Conservation (phyloP, 208 protist species). For the Trypanosoma scelopori region DNA sequence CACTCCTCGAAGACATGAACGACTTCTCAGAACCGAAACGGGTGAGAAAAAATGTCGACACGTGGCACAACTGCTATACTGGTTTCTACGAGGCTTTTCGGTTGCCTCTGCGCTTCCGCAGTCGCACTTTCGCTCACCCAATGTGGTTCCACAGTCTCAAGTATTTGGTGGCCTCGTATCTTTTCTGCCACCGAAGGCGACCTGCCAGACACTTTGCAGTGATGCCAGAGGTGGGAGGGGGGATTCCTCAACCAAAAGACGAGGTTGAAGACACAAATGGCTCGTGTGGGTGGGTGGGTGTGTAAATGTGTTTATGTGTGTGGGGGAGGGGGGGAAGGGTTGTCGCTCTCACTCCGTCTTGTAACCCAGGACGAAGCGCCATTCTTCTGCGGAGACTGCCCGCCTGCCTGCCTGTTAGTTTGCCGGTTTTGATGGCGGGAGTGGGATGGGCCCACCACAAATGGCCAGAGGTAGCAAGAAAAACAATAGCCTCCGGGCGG, state of each 20-base stretch:
- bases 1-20: constrained; percentile 51
- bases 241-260: no score
- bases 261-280: no score
- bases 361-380: background rate
- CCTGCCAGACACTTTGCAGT: background rate
- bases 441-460: no score
- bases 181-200: no score
- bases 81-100: constrained; percentile 29
- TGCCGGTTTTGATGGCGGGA: background rate
- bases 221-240: background rate
- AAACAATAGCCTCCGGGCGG: no score
- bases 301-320: no score
- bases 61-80: constrained; percentile 68
- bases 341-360: no score
- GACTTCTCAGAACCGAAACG: constrained; percentile 37
- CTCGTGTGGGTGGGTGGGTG: no score
- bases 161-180: background rate
- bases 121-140: background rate
- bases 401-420: no score
- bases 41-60: constrained; percentile 71
- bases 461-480: no score
- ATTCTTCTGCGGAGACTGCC: background rate
- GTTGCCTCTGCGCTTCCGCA: background rate
- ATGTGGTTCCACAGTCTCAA: background rate
- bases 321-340: background rate